phyloP scores from a whole-genome alignment of 2,329 filamentous ascomycete genomes.

The Colletotrichum shisoi region DNA sequence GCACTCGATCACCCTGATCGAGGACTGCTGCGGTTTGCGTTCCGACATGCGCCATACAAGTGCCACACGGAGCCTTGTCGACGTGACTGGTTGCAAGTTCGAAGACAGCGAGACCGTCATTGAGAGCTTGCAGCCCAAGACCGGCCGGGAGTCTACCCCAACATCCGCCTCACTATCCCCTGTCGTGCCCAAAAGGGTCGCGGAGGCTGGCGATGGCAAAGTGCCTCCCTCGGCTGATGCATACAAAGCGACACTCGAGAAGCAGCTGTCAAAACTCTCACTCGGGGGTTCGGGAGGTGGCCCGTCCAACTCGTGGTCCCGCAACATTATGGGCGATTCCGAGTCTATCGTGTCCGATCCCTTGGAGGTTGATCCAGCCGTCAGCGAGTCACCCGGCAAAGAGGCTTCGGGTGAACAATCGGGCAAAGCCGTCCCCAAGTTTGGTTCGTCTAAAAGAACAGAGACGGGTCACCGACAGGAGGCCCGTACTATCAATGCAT shows the following conservation, averaged over 20 bases:
- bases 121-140: conserved; percentile 38
- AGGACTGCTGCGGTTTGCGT: conserved; percentile 88
- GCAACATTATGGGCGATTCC: conserved; percentile 37
- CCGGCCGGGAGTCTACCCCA: background rate
- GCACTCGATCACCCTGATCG: conserved; percentile 82
- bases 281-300: conserved; percentile 22
- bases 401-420: conserved; percentile 5
- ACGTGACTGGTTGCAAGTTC: conserved; percentile 78
- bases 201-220: background rate
- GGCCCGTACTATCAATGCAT: background rate
- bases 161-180: conserved; percentile 11
- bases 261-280: conserved; percentile 34
- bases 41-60: conserved; percentile 72
- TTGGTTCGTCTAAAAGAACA: background rate
- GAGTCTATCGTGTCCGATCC: conserved; percentile 5
- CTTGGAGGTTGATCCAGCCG: conserved; percentile 35
- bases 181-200: conserved; percentile 29
- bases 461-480: background rate
- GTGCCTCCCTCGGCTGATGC: conserved; percentile 40
- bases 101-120: conserved; percentile 47
- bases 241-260: conserved; percentile 23
- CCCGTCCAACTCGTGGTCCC: conserved; percentile 22
- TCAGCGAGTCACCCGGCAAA: conserved; percentile 21
- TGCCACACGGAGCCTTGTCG: conserved; percentile 74
- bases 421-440: no score